phyloP scores from a whole-genome alignment of 495 filamentous ascomycete genomes.

The Xylaria intraflava region DNA sequence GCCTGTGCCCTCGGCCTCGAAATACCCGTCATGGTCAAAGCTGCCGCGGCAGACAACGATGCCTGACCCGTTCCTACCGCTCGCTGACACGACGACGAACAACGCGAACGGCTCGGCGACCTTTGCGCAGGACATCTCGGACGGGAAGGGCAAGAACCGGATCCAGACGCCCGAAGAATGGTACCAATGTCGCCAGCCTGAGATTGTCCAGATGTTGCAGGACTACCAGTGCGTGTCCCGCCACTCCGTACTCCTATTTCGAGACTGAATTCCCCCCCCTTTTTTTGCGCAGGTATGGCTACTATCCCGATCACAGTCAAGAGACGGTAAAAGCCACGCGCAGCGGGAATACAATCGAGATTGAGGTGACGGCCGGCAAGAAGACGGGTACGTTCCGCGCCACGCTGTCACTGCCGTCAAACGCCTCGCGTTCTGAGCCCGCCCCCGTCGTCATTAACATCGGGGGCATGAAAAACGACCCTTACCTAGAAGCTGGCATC shows the following conservation, averaged over 20 bases:
- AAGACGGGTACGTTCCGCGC: slow-evolving; percentile 43
- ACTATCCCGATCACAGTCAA: slow-evolving; percentile 45
- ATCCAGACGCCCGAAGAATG: slow-evolving; percentile 43
- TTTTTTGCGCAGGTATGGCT: slow-evolving; percentile 34
- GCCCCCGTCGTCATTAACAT: slow-evolving; percentile 50
- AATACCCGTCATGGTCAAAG: slow-evolving; percentile 34
- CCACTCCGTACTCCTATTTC: background rate
- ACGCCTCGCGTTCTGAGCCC: slow-evolving; percentile 15
- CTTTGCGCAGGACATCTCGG: slow-evolving; percentile 33
- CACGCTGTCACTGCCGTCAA: slow-evolving; percentile 36
- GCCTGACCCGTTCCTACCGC: slow-evolving; percentile 45
- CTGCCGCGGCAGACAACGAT: slow-evolving; percentile 37
- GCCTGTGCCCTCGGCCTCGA: slow-evolving; percentile 30
- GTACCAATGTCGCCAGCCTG: slow-evolving; percentile 47
- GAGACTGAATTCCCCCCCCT: background rate
- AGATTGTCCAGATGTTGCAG: slow-evolving; percentile 46
- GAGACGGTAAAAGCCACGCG: slow-evolving; percentile 47
- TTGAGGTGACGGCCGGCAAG: slow-evolving; percentile 39
- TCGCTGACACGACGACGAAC: slow-evolving; percentile 37
- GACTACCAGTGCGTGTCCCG: slow-evolving; percentile 39
- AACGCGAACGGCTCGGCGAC: slow-evolving; percentile 25
- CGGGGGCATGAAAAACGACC: slow-evolving; percentile 47
- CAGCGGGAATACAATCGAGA: slow-evolving; percentile 41
- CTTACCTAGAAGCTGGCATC: slow-evolving; percentile 43
- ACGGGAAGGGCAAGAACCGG: slow-evolving; percentile 34